Base-by-base conservation (phyloP, 345 rosid genomes). In the Raphanus sativus region DNA sequence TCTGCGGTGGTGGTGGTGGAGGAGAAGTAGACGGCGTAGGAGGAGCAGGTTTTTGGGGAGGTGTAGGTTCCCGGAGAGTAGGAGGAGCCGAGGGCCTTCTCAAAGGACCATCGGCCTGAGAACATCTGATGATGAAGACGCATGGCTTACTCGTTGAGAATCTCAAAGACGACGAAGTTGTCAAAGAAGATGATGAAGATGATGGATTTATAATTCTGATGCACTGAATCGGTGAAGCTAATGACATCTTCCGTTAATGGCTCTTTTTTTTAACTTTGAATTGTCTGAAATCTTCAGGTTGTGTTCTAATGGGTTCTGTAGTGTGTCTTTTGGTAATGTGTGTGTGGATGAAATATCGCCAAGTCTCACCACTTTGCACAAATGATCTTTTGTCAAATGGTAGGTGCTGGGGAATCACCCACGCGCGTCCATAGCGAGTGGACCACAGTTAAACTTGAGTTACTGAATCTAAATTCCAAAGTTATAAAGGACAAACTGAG, bases 41-140 rank as follows among this genome's bases (percentile, higher is more conserved):
- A 71, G 81, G 60, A 9, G 82, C 84, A 63, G 84, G 86, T 78
- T 82, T 64, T 9, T 84, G 84, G 3, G 91, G 84, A 0, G 89
- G 79, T 0, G 84, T 60, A 1, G 90, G 74, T 13, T 89, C 88
- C 8, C 85, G 81, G 34, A 82, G 85, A 29, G 86, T 82, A 64
- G 91, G 75, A 65, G 96, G 93, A 26, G 91, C 91, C 29, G 76
- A 87, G 0, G 98, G 98, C 75, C 98, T 87, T 84, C 99, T 84
- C n/a, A 92, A 63, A 0, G 99, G 98, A 3, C 98, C 96, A 30
- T 90, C 98, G 1, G 90, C 77, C 61, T 90, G 98, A 48, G 99
- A 92, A 75, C 90, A 78, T 77, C 89, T 88, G 26, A 94, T 83
- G 28, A 79, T 78, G 62, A 90, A 67, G 1, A 78, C 69, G 67